phyloP scores from a whole-genome alignment of 495 filamentous ascomycete species.

The Rostrohypoxylon terebratum region DNA sequence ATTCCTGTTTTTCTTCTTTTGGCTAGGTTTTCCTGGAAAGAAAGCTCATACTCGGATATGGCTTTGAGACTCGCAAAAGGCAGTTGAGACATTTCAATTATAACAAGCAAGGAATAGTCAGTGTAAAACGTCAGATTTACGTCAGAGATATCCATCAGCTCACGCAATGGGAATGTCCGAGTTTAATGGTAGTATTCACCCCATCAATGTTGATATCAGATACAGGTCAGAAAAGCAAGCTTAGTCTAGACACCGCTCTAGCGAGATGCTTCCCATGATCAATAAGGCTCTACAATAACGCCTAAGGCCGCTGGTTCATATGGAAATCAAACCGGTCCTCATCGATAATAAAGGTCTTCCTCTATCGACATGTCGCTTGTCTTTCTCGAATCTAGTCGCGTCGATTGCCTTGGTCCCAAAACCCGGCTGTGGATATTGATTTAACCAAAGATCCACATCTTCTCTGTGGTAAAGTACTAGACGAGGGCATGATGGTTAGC shows the following conservation, averaged over 20 bases:
- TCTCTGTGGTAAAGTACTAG: slow-evolving; percentile 64
- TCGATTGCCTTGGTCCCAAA: slow-evolving; percentile 12
- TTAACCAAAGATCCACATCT: slow-evolving; percentile 66
- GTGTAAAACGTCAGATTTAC: slow-evolving; percentile 21
- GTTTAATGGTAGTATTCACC: slow-evolving; percentile 31
- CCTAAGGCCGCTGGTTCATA: slow-evolving; percentile 19
- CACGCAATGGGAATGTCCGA: slow-evolving; percentile 34
- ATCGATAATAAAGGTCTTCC: slow-evolving; percentile 9
- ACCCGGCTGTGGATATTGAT: slow-evolving; percentile 2
- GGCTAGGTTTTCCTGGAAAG: slow-evolving; percentile 17
- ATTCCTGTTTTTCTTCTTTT: slow-evolving; percentile 6
- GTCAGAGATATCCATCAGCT: slow-evolving; percentile 41
- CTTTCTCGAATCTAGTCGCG: slow-evolving; percentile 13
- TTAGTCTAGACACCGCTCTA: slow-evolving; percentile 44
- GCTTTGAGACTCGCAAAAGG: background rate
- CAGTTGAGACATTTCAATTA: slow-evolving; percentile 14
- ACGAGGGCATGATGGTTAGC: slow-evolving; percentile 26
- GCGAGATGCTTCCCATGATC: slow-evolving; percentile 36
- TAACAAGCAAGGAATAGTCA: slow-evolving; percentile 16
- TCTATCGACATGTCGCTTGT: slow-evolving; percentile 26
- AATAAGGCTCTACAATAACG: slow-evolving; percentile 34
- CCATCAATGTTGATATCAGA: slow-evolving; percentile 34
- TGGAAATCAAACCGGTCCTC: slow-evolving; percentile 15
- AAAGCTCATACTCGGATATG: slow-evolving; percentile 5
- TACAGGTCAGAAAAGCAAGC: slow-evolving; percentile 40